Conservation (phyloP, 371 early-diverging fungal genomes). For the Mucor piriformis region DNA sequence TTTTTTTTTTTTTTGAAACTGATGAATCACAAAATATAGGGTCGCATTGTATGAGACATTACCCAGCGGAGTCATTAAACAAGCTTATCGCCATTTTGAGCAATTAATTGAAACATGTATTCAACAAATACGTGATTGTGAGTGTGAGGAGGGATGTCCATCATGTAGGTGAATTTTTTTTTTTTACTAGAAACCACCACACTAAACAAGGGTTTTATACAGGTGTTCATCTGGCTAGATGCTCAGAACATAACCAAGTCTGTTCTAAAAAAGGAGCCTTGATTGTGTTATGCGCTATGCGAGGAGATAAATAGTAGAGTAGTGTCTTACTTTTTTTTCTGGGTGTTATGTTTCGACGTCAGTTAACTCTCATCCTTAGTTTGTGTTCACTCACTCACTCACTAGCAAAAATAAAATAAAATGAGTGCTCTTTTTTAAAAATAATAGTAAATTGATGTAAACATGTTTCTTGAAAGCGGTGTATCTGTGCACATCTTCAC, state of each 20-base stretch:
- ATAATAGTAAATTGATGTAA: no score
- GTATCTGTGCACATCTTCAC: no score
- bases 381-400: no score
- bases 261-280: constrained; percentile 46
- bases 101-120: constrained; percentile 25
- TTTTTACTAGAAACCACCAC: not conserved
- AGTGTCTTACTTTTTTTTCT: no score
- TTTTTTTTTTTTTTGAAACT: no score
- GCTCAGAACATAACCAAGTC: constrained; percentile 47
- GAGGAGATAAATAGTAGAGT: not conserved
- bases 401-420: no score
- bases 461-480: no score
- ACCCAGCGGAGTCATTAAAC: constrained; percentile 37
- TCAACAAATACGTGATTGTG: constrained; percentile 35
- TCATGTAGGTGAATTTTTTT: constrained; percentile 38
- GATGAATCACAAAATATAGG: constrained; percentile 7
- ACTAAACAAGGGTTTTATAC: not conserved
- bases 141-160: constrained; percentile 48
- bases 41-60: constrained; percentile 47
- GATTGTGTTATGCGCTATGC: constrained; percentile 27
- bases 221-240: constrained; percentile 44
- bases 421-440: no score
- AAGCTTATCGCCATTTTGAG: constrained; percentile 42
- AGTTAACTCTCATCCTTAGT: no score
- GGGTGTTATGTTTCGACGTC: constrained; percentile 6